These are phyloP conservation scores for Aspergillus viridinutans DNA, from an alignment of 2,329 filamentous ascomycete genomes.

Conservation along the genomic window DNA sequence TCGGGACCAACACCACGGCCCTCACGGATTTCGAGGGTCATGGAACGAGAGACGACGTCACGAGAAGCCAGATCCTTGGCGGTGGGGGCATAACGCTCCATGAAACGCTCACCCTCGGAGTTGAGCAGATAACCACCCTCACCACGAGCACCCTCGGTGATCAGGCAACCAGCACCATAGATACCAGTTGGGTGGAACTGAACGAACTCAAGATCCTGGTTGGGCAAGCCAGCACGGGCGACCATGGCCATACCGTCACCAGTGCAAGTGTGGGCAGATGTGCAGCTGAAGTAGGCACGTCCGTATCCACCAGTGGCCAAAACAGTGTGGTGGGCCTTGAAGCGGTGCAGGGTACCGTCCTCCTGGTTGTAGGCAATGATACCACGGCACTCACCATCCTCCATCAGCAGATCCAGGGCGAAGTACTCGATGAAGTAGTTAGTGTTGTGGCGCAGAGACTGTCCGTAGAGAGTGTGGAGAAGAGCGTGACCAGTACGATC, in stretches of 20 bases:
- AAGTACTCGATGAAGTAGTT: slow-evolving; percentile 99
- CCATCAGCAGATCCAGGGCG: slow-evolving; percentile 93
- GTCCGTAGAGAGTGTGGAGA: slow-evolving; percentile 96
- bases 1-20: slow-evolving; percentile 94
- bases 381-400: slow-evolving; percentile 93
- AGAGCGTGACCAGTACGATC: slow-evolving; percentile 97
- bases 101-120: slow-evolving; percentile 97
- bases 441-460: slow-evolving; percentile 94
- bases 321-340: slow-evolving; percentile 95
- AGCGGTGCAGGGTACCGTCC: slow-evolving; percentile 94
- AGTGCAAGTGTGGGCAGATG: slow-evolving; percentile 95
- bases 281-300: slow-evolving; percentile 97
- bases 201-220: slow-evolving; percentile 99
- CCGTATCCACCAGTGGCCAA: slow-evolving; percentile 96
- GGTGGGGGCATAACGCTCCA: slow-evolving; percentile 97
- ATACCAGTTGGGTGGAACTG: slow-evolving; percentile 99
- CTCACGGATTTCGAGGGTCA: slow-evolving; percentile 97
- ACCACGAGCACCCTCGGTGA: slow-evolving; percentile 95
- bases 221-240: slow-evolving; percentile 90
- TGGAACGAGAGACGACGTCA: slow-evolving; percentile 94
- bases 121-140: slow-evolving; percentile 98
- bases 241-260: slow-evolving; percentile 99
- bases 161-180: slow-evolving; percentile 95
- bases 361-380: slow-evolving; percentile 98
- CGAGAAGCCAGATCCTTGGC: slow-evolving; percentile 96